Base-by-base conservation (phyloP, 768 basidiomycete genomes). In the Xerocomellus chrysenteron region DNA sequence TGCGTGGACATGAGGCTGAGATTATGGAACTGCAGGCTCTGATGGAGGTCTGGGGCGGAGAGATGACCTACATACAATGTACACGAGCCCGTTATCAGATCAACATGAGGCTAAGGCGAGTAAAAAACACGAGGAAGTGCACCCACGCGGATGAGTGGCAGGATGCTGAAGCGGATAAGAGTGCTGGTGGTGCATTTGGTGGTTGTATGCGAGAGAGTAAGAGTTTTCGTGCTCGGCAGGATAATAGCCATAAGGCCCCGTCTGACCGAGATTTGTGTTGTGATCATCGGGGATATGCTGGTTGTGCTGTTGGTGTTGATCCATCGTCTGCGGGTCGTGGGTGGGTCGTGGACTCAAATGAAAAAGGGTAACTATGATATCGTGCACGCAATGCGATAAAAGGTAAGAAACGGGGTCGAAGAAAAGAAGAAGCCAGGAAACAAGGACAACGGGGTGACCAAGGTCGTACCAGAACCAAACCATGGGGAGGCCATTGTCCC, bases 101-200 rank as follows among this genome's bases (percentile, higher is more conserved):
- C 78, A 76, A 78, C 82, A 86, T 79, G 83, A 74, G 81, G 76
- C 74, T 67, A 49, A 76, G 74, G 73, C 55, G 73, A 69, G 75
- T 58, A 60, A 66, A 66, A 69, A 74, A 76, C 70, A 32, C 68
- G 70, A 73, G 70, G 72, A 75, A 77, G 75, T 72, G 69, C 69
- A 88, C 87, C 80, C 86, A 86, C 89, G 88, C 78, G 87, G 76
- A 77, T 82, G 82, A 73, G 82, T 79, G 74, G 76, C 80, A 69
- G 78, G 66, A 65, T 83, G 80, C 65, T 76, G 79, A 71, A 78
- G 74, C 69, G 80, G 82, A 79, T 86, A 87, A 71, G 79, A 72
- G 62, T 74, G 74, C 52, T 71, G 68, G 60, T 69, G 70, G 53
- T 73, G 70, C 66, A 73, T 55, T 72, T 80, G 83, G 64, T 80